phyloP scores from a whole-genome alignment of 164 flowering plant species.

The Liriodendron chinense region DNA sequence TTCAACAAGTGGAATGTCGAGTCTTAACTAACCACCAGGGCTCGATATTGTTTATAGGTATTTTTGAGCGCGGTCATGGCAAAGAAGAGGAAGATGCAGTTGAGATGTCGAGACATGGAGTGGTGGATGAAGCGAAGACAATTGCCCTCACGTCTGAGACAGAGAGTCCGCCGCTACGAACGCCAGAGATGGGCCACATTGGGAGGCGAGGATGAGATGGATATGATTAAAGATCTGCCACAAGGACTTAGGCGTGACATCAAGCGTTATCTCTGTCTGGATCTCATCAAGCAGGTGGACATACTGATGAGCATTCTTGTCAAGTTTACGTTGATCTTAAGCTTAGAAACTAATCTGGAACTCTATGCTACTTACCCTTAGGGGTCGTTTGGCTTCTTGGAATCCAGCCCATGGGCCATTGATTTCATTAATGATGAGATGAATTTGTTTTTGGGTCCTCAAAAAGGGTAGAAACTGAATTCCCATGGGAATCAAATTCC shows the following conservation, averaged over 20 bases:
- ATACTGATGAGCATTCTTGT: too few relatives aligned
- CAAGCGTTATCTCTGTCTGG: constrained; percentile 82
- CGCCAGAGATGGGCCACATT: constrained; percentile 77
- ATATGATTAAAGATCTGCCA: constrained; percentile 80
- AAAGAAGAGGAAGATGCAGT: constrained; percentile 82
- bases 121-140: constrained; percentile 99
- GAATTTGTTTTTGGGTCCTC: too few relatives aligned
- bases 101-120: constrained; percentile 80
- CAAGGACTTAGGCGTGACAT: constrained; percentile 90
- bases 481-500: too few relatives aligned
- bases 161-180: constrained; percentile 83
- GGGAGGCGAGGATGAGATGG: constrained; percentile 94
- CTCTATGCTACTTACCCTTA: too few relatives aligned
- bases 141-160: constrained; percentile 66
- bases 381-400: too few relatives aligned
- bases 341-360: too few relatives aligned
- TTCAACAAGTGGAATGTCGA: neutral
- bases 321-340: too few relatives aligned
- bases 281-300: constrained; percentile 75
- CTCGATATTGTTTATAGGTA: constrained; percentile 39
- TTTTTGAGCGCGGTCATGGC: constrained; percentile 89
- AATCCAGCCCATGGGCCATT: too few relatives aligned
- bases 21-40: neutral
- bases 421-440: too few relatives aligned
- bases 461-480: too few relatives aligned